These are phyloP conservation scores for Sindora glabra DNA, from an alignment of 306 rosid genomes.

Conservation along the genomic window DNA sequence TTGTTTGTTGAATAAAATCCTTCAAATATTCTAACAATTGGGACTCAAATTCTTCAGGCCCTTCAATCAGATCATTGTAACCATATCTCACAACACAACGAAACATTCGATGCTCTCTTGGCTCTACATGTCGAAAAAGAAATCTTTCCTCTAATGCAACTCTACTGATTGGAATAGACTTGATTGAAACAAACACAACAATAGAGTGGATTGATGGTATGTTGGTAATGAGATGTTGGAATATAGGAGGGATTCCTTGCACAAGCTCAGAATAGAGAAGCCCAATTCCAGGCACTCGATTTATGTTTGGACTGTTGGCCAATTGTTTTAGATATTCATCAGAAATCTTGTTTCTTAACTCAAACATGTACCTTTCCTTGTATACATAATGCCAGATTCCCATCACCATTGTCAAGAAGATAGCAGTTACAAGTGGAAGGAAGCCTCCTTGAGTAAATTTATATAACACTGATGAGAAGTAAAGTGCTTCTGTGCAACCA, in stretches of 20 bases:
- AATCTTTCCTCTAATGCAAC: slow-evolving; percentile 42
- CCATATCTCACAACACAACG: slow-evolving; percentile 63
- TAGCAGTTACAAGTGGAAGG: slow-evolving; percentile 34
- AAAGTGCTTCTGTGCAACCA: slow-evolving; percentile 24
- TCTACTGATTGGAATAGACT: slow-evolving; percentile 46
- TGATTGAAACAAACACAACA: slow-evolving; percentile 44
- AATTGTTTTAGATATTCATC: slow-evolving; percentile 24
- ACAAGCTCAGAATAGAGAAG: slow-evolving; percentile 60
- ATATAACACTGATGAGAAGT: slow-evolving; percentile 31
- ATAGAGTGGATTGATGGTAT: slow-evolving; percentile 47
- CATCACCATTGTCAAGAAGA: slow-evolving; percentile 39
- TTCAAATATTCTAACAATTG: slow-evolving; percentile 33
- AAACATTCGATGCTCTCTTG: slow-evolving; percentile 41
- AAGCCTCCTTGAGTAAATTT: slow-evolving; percentile 52
- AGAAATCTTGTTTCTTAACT: slow-evolving; percentile 50
- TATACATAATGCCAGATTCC: slow-evolving; percentile 52
- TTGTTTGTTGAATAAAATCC: slow-evolving; percentile 29
- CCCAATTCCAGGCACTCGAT: slow-evolving; percentile 40
- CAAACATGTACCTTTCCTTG: slow-evolving; percentile 39
- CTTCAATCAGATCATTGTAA: slow-evolving; percentile 36
- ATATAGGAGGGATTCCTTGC: slow-evolving; percentile 58
- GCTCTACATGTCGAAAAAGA: slow-evolving; percentile 46
- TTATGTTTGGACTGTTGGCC: slow-evolving; percentile 21
- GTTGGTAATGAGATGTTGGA: slow-evolving; percentile 34
- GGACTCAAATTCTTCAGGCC: slow-evolving; percentile 32